Evolutionary conservation across 2,329 filamentous ascomycete species (phyloP).

Genomic region (Penicillium sumatraense): DNA sequence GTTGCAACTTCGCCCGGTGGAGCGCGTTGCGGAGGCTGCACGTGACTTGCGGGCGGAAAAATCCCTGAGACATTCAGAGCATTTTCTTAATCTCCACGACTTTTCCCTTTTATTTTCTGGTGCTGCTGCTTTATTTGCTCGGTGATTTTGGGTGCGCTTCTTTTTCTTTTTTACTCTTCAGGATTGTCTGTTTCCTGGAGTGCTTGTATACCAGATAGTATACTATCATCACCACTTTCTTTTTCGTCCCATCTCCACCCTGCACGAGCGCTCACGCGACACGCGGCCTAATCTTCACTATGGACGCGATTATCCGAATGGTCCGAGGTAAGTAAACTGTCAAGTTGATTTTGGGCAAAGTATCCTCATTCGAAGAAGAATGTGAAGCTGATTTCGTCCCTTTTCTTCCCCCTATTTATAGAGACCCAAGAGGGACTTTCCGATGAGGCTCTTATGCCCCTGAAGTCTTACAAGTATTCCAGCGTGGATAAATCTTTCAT

Average conservation of each 20-base stretch:
- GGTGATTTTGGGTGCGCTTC: slow-evolving; percentile 4
- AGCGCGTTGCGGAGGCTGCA: slow-evolving; percentile 29
- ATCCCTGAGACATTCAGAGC: slow-evolving; percentile 23
- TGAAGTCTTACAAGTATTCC: slow-evolving; percentile 97
- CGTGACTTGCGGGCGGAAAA: slow-evolving; percentile 26
- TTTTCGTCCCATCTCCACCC: no score
- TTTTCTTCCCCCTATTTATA: slow-evolving; percentile 13
- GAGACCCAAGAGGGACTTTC: slow-evolving; percentile 67
- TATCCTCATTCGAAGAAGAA: neutral
- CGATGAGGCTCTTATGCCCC: slow-evolving; percentile 85
- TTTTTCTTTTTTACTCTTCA: no score
- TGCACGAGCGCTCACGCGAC: slow-evolving; percentile 17
- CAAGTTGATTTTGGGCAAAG: no score
- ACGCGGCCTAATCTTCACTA: slow-evolving; percentile 24
- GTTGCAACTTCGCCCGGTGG: slow-evolving; percentile 4
- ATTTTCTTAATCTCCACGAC: neutral
- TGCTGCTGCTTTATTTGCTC: neutral
- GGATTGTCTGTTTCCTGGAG: neutral
- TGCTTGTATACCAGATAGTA: no score
- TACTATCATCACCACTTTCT: no score
- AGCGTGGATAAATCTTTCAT: slow-evolving; percentile 94
- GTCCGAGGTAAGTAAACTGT: slow-evolving; percentile 40
- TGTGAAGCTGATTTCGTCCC: slow-evolving; percentile 6
- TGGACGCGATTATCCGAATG: slow-evolving; percentile 39
- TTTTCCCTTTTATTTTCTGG: slow-evolving; percentile 10